These are phyloP conservation scores for Acarospora socialis DNA, from an alignment of 2,329 filamentous ascomycete species.

Conservation along the genomic window DNA sequence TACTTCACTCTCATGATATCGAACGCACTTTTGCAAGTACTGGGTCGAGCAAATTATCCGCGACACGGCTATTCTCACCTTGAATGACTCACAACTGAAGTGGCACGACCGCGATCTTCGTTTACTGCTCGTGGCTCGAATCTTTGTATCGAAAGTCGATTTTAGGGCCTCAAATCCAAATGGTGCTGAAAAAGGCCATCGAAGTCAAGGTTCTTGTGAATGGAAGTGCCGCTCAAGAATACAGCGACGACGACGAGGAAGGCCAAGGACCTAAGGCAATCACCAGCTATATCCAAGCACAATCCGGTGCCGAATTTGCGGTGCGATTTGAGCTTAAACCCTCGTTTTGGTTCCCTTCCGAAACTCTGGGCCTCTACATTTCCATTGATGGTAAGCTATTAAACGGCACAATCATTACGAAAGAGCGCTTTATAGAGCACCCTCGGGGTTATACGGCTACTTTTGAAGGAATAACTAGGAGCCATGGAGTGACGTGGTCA, in stretches of 20 bases:
- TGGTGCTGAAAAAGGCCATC: constrained; percentile 12
- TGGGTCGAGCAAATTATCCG: too few relatives aligned
- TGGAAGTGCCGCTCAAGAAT: constrained; percentile 16
- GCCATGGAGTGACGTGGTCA: not conserved
- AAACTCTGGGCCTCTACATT: constrained; percentile 9
- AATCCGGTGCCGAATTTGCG: constrained; percentile 17
- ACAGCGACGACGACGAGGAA: constrained; percentile 14
- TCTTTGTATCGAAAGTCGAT: too few relatives aligned
- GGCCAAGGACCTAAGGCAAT: constrained; percentile 6
- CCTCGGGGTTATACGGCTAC: not conserved
- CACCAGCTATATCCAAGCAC: constrained; percentile 22
- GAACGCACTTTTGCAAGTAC: too few relatives aligned
- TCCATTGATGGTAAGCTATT: constrained; percentile 17
- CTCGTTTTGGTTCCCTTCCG: constrained; percentile 4
- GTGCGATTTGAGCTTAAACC: constrained; percentile 10
- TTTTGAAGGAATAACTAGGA: not conserved
- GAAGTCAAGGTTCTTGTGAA: constrained; percentile 13
- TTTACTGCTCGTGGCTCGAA: too few relatives aligned
- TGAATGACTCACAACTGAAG: not conserved
- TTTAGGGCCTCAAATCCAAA: constrained; percentile 13
- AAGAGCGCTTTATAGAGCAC: too few relatives aligned
- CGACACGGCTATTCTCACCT: not conserved
- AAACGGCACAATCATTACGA: too few relatives aligned
- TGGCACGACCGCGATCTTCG: too few relatives aligned
- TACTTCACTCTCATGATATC: too few relatives aligned